Percentiles rank a stretch among this genome's conserved stretches.
phyloP scores from a whole-genome alignment of 352 stramenopile species.

The Phytopythium montanum region DNA sequence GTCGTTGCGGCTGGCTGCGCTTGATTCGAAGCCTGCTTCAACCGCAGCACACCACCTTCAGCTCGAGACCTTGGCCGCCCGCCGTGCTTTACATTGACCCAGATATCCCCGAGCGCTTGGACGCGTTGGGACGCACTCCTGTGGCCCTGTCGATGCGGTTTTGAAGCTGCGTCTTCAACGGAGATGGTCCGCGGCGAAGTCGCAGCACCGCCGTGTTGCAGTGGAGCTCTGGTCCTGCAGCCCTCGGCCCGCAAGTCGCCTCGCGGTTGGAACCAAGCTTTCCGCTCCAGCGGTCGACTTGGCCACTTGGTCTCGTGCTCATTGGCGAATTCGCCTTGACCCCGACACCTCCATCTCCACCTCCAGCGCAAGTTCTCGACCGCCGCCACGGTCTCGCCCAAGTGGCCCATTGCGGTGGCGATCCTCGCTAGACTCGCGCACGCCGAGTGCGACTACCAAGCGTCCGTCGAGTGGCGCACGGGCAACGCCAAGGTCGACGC shows the following conservation, averaged over 20 bases:
- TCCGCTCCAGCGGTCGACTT: not conserved
- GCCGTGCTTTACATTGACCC: too few species aligned
- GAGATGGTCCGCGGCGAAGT: not conserved
- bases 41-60: not conserved
- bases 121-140: not conserved
- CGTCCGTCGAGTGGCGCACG: conserved; percentile 21
- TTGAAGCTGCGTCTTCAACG: not conserved
- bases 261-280: too few species aligned
- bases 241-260: too few species aligned
- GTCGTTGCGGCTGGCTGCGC: too few species aligned
- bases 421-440: conserved; percentile 15
- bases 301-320: not conserved
- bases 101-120: not conserved
- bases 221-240: too few species aligned
- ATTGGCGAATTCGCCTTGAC: conserved; percentile 17
- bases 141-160: not conserved
- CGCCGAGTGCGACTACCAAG: conserved; percentile 17
- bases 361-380: not conserved
- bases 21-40: too few species aligned
- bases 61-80: too few species aligned
- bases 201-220: too few species aligned
- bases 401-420: conserved; percentile 21
- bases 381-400: conserved; percentile 20
- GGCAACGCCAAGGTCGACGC: conserved; percentile 29
- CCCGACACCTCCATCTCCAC: conserved; percentile 8